Base-by-base conservation (phyloP, 2,329 filamentous ascomycete species). In the Neoascochyta sp. region DNA sequence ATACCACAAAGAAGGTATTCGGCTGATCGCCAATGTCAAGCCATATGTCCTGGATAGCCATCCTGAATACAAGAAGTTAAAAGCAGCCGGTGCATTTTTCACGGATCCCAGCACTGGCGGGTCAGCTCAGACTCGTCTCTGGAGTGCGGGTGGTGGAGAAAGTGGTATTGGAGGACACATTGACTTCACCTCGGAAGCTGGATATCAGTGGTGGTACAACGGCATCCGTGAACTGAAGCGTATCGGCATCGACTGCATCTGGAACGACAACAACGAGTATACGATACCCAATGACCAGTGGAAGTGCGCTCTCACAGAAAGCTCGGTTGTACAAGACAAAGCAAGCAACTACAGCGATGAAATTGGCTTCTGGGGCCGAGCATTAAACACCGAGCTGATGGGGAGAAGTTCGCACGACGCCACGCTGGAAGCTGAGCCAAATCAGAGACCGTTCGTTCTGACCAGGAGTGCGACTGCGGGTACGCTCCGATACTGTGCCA, bases 251-350 rank as follows among this genome's bases (percentile, higher is more conserved):
- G 81, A 85, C 43, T 81, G 73, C 26, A 84, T 86, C 64, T 86
- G 83, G 82, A 86, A 86, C 43, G 82, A 86, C 54, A 86, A 86
- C 60, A 86, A 86, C 44, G 82, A 86, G 56, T 86, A 85, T 54
- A 79, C 76, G 1, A 69, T 83, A 3, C 72, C 78, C 0, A 69
- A 76, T 38, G 82, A 86, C 36, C 67, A 73, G 14, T 86, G 81
- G 81, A 62, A 76, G 33, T 74, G 78, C 29, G 73, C 75, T 0
- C 64, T 84, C 0, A 69, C 78, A 22, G 63, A 67, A 20, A 29
- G 41, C 4, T 41, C 48, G 9, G 31, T 60, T 1, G 31, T 26
- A 1, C 41, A 52, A 30, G 51, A 58, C 3, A 62, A 65, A 0
- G 52, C 60, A 0, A 60, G 57, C 10, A 36, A 47, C 1, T 49